Percentiles rank a stretch among this genome's conserved stretches.
phyloP scores from a whole-genome alignment of 176 grass and related monocot genomes.

The Melocanna baccifera region DNA sequence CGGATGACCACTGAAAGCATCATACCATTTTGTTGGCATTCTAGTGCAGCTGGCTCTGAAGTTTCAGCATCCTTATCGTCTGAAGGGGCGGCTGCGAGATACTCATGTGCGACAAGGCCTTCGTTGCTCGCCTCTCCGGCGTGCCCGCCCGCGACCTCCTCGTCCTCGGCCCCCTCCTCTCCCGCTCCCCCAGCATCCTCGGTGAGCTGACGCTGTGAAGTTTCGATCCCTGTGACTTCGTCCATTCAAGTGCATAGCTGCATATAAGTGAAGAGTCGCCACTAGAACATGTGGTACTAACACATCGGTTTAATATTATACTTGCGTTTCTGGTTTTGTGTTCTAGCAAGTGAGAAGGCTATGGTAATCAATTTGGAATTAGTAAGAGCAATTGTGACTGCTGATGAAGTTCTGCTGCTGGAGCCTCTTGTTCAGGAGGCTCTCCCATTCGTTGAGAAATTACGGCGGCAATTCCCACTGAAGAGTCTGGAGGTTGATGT shows the following conservation, averaged over 20 bases:
- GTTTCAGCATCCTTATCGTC: not conserved
- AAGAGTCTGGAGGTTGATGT: slow-evolving; percentile 30
- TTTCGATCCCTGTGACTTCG: not conserved
- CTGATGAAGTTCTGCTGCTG: slow-evolving; percentile 66
- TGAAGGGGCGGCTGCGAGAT: slow-evolving; percentile 60
- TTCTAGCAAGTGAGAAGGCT: slow-evolving; percentile 87
- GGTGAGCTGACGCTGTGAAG: slow-evolving; percentile 48
- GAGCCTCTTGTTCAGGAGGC: slow-evolving; percentile 84
- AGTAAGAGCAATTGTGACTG: slow-evolving; percentile 77
- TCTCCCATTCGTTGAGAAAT: slow-evolving; percentile 80
- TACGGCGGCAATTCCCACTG: slow-evolving; percentile 53
- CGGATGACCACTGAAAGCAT: not conserved
- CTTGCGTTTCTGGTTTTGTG: slow-evolving; percentile 4
- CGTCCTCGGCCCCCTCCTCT: slow-evolving; percentile 87
- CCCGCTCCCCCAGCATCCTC: slow-evolving; percentile 85
- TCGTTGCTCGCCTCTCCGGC: slow-evolving; percentile 58
- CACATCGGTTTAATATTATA: not conserved
- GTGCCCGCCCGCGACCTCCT: slow-evolving; percentile 71
- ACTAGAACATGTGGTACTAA: not conserved
- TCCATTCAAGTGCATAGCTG: not conserved
- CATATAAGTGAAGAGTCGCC: not conserved
- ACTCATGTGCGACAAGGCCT: slow-evolving; percentile 76
- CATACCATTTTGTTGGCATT: slow-evolving; percentile 9
- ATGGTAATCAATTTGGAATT: slow-evolving; percentile 94
- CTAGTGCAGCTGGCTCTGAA: not conserved